Conservation (phyloP, 2,329 filamentous ascomycete genomes). For the Aaosphaeria pasadenensis region DNA sequence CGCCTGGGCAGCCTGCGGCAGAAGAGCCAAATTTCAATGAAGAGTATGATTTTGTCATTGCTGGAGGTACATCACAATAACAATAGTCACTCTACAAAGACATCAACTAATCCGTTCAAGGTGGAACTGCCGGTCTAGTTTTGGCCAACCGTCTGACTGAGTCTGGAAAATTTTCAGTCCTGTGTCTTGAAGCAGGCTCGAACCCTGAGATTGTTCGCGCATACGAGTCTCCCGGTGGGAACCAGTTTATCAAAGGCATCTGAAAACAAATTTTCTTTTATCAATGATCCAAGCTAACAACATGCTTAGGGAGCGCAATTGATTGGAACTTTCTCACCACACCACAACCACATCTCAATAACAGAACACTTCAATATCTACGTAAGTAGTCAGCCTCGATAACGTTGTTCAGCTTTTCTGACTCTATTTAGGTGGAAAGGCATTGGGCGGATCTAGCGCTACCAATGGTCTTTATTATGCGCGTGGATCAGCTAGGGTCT, state of each 20-base stretch:
- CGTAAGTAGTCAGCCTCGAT: background rate
- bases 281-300: background rate
- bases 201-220: constrained; percentile 18
- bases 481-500: constrained; percentile 28
- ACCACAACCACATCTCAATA: constrained; percentile 17
- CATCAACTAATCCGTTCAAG: constrained; percentile 5
- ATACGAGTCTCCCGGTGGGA: constrained; percentile 24
- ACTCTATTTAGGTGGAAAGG: constrained; percentile 7
- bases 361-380: constrained; percentile 21
- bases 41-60: constrained; percentile 10
- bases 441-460: constrained; percentile 30
- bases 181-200: constrained; percentile 18
- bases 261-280: background rate
- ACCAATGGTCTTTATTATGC: constrained; percentile 35
- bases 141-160: constrained; percentile 19
- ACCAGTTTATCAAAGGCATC: constrained; percentile 24
- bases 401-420: background rate
- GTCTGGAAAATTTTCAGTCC: constrained; percentile 17
- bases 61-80: constrained; percentile 4
- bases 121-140: constrained; percentile 20
- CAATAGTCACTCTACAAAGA: background rate
- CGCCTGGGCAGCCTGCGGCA: background rate
- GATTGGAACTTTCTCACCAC: constrained; percentile 28
- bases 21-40: constrained; percentile 5
- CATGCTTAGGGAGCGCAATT: constrained; percentile 6